Percentiles rank a stretch among this genome's conserved stretches.
phyloP scores from a whole-genome alignment of 352 stramenopile species.

The Phytophthora agathidicida region DNA sequence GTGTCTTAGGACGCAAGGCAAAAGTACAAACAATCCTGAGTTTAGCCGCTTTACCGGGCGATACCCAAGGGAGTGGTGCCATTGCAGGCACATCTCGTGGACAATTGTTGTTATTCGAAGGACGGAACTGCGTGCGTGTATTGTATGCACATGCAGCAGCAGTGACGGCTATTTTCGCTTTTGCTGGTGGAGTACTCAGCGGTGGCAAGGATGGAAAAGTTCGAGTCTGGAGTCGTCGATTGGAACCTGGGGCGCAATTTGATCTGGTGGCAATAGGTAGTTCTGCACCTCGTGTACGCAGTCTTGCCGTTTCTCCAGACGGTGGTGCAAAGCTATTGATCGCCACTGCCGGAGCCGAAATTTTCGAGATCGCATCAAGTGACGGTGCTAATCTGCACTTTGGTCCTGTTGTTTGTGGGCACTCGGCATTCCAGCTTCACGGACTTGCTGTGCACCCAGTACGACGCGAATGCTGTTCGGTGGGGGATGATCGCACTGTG shows the following conservation, averaged over 20 bases:
- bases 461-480: conserved; percentile 76
- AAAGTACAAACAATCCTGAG: conserved; percentile 77
- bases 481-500: conserved; percentile 86
- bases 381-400: conserved; percentile 84
- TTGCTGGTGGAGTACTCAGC: conserved; percentile 64
- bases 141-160: conserved; percentile 67
- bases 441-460: conserved; percentile 74
- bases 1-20: conserved; percentile 68
- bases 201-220: conserved; percentile 80
- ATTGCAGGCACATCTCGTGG: conserved; percentile 75
- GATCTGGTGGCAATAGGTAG: conserved; percentile 75
- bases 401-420: conserved; percentile 78
- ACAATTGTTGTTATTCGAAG: conserved; percentile 83
- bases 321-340: conserved; percentile 84
- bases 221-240: conserved; percentile 73
- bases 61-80: conserved; percentile 49
- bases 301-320: conserved; percentile 66
- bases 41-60: conserved; percentile 49
- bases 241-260: conserved; percentile 78
- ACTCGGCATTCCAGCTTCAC: conserved; percentile 84
- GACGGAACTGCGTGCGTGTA: conserved; percentile 74
- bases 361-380: conserved; percentile 88
- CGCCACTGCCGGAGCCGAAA: conserved; percentile 83
- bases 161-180: conserved; percentile 64
- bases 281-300: conserved; percentile 56